phyloP scores from a whole-genome alignment of 306 rosid species.

The Mimosa pudica region DNA sequence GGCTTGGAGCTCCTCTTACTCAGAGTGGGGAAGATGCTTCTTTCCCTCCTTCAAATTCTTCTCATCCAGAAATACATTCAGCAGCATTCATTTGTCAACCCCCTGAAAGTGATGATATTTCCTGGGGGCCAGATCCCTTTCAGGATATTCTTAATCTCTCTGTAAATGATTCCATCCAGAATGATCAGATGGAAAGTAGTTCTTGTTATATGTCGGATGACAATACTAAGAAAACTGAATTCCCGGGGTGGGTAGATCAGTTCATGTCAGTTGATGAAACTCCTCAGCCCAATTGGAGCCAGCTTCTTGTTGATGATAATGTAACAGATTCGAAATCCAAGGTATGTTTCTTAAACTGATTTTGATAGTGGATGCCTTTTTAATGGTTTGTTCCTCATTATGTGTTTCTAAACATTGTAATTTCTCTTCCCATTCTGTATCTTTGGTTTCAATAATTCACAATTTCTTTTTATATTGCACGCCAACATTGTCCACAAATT shows the following conservation, averaged over 20 bases:
- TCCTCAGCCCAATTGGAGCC: constrained; percentile 49
- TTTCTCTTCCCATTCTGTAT: not conserved
- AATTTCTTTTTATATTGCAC: not conserved
- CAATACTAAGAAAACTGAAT: constrained; percentile 43
- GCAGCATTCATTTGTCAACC: constrained; percentile 41
- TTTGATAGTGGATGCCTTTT: not conserved
- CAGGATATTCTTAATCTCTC: constrained; percentile 50
- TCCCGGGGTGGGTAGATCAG: constrained; percentile 58
- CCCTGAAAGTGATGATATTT: constrained; percentile 37
- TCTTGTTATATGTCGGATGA: constrained; percentile 47
- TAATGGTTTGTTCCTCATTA: constrained; percentile 9
- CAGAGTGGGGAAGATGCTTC: constrained; percentile 31
- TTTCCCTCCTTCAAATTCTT: constrained; percentile 40
- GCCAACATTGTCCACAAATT: not conserved
- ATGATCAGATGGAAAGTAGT: constrained; percentile 45
- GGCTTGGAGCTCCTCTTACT: not conserved
- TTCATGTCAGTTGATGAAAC: constrained; percentile 54
- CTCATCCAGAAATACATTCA: constrained; percentile 45
- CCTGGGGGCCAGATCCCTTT: constrained; percentile 55
- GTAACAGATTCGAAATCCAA: constrained; percentile 43
- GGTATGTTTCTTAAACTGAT: constrained; percentile 44
- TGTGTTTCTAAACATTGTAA: not conserved
- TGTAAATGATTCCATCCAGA: constrained; percentile 48
- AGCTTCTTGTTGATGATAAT: constrained; percentile 48
- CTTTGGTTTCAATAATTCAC: not conserved